Evolutionary conservation across 1,139 yeast species (phyloP).

Genomic region (Kodamaea suecica): DNA sequence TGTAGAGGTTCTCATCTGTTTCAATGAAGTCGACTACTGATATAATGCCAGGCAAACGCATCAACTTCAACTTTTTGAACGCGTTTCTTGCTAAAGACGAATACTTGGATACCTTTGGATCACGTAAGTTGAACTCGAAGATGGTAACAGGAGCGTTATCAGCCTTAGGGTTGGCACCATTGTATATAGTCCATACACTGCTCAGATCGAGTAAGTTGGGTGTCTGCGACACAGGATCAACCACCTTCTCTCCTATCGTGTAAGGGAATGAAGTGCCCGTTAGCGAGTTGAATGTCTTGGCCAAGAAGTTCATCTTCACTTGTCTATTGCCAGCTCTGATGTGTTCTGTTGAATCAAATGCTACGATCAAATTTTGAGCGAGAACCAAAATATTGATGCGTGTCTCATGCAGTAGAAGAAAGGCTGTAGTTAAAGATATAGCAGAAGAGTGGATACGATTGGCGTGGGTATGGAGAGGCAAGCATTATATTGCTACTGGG

Average conservation of each 20-base stretch:
- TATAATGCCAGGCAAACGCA: conserved; percentile 78
- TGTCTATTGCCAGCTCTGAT: not conserved
- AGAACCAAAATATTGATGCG: no score
- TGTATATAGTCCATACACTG: conserved; percentile 48
- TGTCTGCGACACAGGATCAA: conserved; percentile 23
- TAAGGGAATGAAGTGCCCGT: conserved; percentile 59
- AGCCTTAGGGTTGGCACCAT: conserved; percentile 45
- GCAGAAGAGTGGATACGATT: no score
- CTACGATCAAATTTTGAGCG: no score
- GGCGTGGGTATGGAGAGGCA: no score
- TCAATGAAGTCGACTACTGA: conserved; percentile 69
- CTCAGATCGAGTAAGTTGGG: conserved; percentile 25
- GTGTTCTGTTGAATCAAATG: not conserved
- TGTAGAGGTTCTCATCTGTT: conserved; percentile 56
- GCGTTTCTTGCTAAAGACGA: conserved; percentile 60
- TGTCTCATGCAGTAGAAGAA: no score
- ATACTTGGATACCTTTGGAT: conserved; percentile 32
- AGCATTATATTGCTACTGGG: no score
- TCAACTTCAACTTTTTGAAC: conserved; percentile 58
- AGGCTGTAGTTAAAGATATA: no score
- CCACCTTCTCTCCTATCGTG: conserved; percentile 45
- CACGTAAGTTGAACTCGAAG: conserved; percentile 57
- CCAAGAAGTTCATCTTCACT: conserved; percentile 59
- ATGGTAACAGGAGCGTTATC: conserved; percentile 47
- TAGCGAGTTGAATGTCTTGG: conserved; percentile 53